Base-by-base conservation (phyloP, 2,329 filamentous ascomycete genomes). In the Cladobotryum mycophilum region DNA sequence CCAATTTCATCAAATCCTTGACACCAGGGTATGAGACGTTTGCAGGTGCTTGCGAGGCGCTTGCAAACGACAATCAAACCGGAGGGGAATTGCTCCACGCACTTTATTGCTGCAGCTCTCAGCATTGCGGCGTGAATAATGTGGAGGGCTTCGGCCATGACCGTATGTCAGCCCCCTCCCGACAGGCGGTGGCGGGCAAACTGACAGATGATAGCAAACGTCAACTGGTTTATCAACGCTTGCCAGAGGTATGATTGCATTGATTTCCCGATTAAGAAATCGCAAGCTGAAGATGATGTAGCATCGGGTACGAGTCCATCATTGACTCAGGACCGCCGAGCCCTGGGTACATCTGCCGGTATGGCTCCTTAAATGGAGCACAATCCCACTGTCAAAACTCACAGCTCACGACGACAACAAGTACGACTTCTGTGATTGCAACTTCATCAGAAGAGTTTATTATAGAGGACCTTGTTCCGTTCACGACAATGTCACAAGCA, bases 101-200 rank as follows among this genome's bases (percentile, higher is more conserved):
- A 38, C 63, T 80, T 18, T 80, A 80, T 59, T 76, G 75, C 61
- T 79, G 78, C 60, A 75, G 79, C 58, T 67, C 70, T 45, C 69
- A 67, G 46, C 67, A 68, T 45, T 81, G 77, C 58, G 77, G 76
- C 25, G 74, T 80, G 41, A 63, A 67, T 48, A 63, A 66, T 46
- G 55, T 66, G 25, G 54, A 53, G 12, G 52, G 55, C 25, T 46
- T 51, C 45, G 64, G 61, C n/a, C 68, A 74, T 60, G 75, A 78
- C 59, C 76, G 78, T 69, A 64, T 44, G 66, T 62, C 11, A 20
- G 22, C 11, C 41, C 41, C 18, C 42, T 44, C 17, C 45, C 33
- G 34, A 12, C 17, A 8, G 30, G 22, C 17, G 17, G 13, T 17
- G 6, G 35, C 20, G 20, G 20, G 20, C 44, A 30, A 48, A 36